These are phyloP conservation scores for Alternaria dauci DNA, from an alignment of 2,329 filamentous ascomycete species.

Conservation along the genomic window DNA sequence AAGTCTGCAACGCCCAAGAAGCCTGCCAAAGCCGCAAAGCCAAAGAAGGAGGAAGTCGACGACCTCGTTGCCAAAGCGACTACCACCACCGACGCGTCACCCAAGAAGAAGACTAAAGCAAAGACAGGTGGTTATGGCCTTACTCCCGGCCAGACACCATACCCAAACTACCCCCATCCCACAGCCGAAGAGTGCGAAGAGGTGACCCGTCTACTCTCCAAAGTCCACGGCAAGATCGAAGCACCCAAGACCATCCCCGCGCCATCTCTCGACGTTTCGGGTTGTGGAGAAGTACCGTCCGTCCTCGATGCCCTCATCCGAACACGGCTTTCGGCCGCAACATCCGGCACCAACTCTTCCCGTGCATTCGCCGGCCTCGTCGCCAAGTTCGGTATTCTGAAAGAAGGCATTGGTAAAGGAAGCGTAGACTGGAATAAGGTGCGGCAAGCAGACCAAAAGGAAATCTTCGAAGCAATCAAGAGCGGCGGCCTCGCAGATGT, in stretches of 20 bases:
- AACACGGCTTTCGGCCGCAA: conserved; percentile 69
- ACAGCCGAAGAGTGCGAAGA: conserved; percentile 74
- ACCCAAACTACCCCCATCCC: conserved; percentile 71
- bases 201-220: conserved; percentile 71
- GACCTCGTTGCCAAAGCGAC: conserved; percentile 38
- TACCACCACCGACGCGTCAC: conserved; percentile 36
- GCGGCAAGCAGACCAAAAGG: conserved; percentile 63
- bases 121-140: conserved; percentile 57
- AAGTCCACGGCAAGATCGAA: conserved; percentile 70
- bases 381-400: conserved; percentile 68
- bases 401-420: conserved; percentile 71
- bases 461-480: conserved; percentile 74
- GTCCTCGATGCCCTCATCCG: conserved; percentile 71
- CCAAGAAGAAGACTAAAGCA: conserved; percentile 46
- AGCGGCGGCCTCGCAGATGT: conserved; percentile 73
- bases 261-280: conserved; percentile 75
- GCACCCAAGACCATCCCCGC: conserved; percentile 73
- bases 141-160: conserved; percentile 66
- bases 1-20: conserved; percentile 20
- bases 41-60: conserved; percentile 34
- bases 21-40: conserved; percentile 29
- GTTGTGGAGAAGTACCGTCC: conserved; percentile 72
- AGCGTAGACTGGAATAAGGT: conserved; percentile 81
- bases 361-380: conserved; percentile 72
- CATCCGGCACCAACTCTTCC: conserved; percentile 68